Conservation (phyloP, 345 rosid species). For the Heritiera fomes region DNA sequence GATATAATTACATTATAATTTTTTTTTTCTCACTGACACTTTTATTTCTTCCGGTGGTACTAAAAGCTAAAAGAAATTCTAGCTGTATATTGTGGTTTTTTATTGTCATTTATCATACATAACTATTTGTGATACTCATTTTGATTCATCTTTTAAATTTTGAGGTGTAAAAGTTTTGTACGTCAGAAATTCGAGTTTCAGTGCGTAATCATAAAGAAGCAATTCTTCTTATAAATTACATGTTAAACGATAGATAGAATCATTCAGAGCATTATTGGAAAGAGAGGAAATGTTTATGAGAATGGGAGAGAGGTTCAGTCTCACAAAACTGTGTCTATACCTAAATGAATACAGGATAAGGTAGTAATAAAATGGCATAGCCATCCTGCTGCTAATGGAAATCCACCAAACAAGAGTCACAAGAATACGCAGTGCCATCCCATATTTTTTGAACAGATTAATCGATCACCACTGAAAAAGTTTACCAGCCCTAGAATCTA, state of each 20-base stretch:
- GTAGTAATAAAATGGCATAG: not conserved
- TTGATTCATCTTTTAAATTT: too few relatives aligned
- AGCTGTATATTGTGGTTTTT: too few relatives aligned
- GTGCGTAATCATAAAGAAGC: too few relatives aligned
- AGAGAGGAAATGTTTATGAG: not conserved
- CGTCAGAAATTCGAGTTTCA: too few relatives aligned
- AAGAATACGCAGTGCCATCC: not conserved
- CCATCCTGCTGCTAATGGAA: not conserved
- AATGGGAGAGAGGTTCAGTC: not conserved
- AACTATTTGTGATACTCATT: too few relatives aligned
- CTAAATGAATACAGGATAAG: not conserved
- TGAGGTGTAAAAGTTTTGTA: too few relatives aligned
- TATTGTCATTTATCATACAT: too few relatives aligned
- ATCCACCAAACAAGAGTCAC: not conserved
- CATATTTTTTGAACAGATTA: not conserved
- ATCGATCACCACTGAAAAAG: not conserved
- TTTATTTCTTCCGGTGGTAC: too few relatives aligned
- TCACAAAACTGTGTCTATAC: not conserved
- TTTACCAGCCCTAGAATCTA: not conserved
- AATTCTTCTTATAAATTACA: too few relatives aligned
- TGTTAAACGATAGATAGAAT: not conserved
- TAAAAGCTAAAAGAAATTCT: too few relatives aligned
- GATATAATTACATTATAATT: too few relatives aligned
- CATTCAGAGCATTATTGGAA: not conserved
- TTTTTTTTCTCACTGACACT: too few relatives aligned